Base-by-base conservation (phyloP, 1,139 yeast species). In the Diutina sp. region DNA sequence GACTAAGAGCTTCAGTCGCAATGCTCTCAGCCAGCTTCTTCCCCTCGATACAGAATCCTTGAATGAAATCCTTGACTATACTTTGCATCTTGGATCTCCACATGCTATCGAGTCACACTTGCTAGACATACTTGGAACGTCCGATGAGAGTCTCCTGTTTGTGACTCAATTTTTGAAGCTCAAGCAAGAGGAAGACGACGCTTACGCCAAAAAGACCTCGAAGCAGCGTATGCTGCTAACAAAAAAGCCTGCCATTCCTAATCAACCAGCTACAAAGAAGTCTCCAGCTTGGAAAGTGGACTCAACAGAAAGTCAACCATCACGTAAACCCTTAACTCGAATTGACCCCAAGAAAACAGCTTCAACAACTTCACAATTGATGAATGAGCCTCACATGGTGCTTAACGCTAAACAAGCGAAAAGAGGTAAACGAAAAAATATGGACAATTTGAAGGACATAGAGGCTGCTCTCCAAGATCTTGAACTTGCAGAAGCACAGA, bases 71-170 rank as follows among this genome's bases (percentile, higher is more conserved):
- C 69, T 82, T 4, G 77, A 76, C 9, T 80, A 80, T 61, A 77
- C 82, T 0, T 64, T 77, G 14, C 64, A 72, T 2, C 67, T 80
- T 18, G 71, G 71, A 6, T 62, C 73, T 0, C 75, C 79, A 55
- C 69, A 72, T 3, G 80, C 74, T 18, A 71, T 80, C 16, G 72
- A 72, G 35, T 70, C 69, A 41, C 83, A 83, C 64, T 79, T 82
- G 62, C 62, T 76, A 28, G 78, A 80, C 56, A 65, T 83, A 21
- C 64, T 82, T 25, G 87, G 87, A 3, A 81, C 81, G 57, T 73
- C 82, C 16, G 77, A 77, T 16, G 76, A 71, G 14, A 68, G 81
- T 1, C 63, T 74, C 35, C 64, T 67, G 7, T 78, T 80, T 60
- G 68, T 78, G 1, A 58, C 69, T 3, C 69, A 63, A 28, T 77